Evolutionary conservation across 202 grass and related monocot species (phyloP), one percentile per base, ranked within the genome.

Genomic region (Panicum hallii): DNA sequence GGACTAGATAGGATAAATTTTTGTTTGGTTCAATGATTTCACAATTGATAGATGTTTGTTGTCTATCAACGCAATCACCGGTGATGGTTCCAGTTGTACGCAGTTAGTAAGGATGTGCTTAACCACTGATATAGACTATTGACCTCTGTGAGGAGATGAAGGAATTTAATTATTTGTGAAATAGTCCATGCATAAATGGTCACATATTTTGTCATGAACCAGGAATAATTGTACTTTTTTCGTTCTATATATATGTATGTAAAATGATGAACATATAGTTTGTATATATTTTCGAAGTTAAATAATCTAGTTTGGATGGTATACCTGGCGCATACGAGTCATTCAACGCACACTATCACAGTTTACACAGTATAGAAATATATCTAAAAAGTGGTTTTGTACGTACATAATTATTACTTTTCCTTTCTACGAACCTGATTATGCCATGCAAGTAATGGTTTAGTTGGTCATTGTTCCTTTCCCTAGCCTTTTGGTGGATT

Each of bases 401-500:
- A 74, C 53, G 47, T 65, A 11, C 36, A 38, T 38, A 38, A 38
- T 38, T 38, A 74, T 66, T 34, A 2, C 40, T 74, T 60, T 19
- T 8, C 54, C 40, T 48, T 44, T 7, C 53, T 30, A 22, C 41
- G 49, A 61, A 43, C 65, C 20, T 72, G 44, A 77, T 87, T 61
- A 69, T 13, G 20, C 61, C 63, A 40, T 41, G 32, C 74, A 87
- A 76, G 15, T 78, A 85, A 49, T 81, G 20, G 9, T 13, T 70
- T 75, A 20, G 26, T 42, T 77, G 17, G 6, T 40, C 19, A 67
- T 16, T 80, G 1, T 49, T 75, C 55, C 71, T 76, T 67, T 77
- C 47, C 41, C 62, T 40, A 30, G 17, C 43, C 6, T 85, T 68
- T 74, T 41, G 41, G 28, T 41, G 41, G 28, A 61, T 81, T 75